Evolutionary conservation across 2,329 filamentous ascomycete species (phyloP), one percentile per base, ranked within the genome.

Genomic region (Dactylonectria macrodidyma): DNA sequence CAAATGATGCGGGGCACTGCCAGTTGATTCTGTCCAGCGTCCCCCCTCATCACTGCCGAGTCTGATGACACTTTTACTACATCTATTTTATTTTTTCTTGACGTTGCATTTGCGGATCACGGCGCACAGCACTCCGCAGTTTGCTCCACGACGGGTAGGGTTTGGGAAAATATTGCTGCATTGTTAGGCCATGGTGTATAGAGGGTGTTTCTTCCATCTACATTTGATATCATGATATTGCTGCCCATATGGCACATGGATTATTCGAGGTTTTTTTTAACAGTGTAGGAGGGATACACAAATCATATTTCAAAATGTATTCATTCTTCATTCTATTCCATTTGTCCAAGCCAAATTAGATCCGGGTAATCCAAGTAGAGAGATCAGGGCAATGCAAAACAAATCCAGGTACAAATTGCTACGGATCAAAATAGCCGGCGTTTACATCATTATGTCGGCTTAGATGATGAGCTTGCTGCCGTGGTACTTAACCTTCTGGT

Each of bases 391-490:
- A 19, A 30, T 34, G 41, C 41, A 44, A 44, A 44, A 44, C 41
- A 44, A 51, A 59, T 66, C 59, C 70, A 65, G 41, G 62, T 44
- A 51, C 34, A 34, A 16, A 30, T 57, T 22, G 33, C 19, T 34
- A n/a, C n/a, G 58, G 8, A 33, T 36, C 34, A 41, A 54, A n/a
- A n/a, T 34, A 14, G 22, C 33, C 9, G 8, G 11, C 14, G 2
- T 3, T 26, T 34, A 19, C 4, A 30, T 30, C 26, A 9, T 36
- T 8, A 26, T 5, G 3, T 8, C 3, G 2, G 51, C 24, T 72
- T 84, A 89, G 67, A 87, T 79, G 36, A 85, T 65, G 3, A 88
- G 77, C 76, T 84, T 84, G 67, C 78, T 80, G 3, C 86, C 86
- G 58, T 86, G 87, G 72, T 88, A 88, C 79, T 85, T 86, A 62